phyloP scores from a whole-genome alignment of 352 stramenopile genomes.

The Thraustotheca clavata region DNA sequence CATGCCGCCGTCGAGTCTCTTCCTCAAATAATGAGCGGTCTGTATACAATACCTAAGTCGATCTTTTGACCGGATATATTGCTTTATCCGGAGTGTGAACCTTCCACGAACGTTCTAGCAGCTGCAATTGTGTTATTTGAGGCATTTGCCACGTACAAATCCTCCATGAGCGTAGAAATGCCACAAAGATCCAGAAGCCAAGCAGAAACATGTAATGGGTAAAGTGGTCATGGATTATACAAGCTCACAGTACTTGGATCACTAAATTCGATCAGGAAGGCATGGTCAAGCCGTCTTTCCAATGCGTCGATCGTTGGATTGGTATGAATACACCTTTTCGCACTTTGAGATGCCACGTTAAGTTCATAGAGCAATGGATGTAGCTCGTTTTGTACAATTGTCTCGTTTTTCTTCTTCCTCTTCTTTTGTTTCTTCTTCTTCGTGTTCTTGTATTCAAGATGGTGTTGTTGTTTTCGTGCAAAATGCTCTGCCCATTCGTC shows the following conservation, averaged over 20 bases:
- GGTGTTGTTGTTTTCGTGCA: not conserved
- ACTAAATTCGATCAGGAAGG: constrained; percentile 12
- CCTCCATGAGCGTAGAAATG: not conserved
- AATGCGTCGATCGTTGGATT: constrained; percentile 5
- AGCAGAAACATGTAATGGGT: too few relatives aligned
- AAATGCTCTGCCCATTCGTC: constrained; percentile 65
- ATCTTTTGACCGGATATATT: constrained; percentile 14
- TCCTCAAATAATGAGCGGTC: constrained; percentile 3
- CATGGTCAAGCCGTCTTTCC: constrained; percentile 12
- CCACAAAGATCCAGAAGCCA: not conserved
- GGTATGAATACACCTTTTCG: not conserved
- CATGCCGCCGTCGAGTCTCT: constrained; percentile 5
- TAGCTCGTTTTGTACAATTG: not conserved
- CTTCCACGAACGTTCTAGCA: constrained; percentile 1
- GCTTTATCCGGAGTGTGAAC: not conserved
- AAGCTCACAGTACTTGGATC: constrained; percentile 6
- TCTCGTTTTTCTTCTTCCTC: not conserved
- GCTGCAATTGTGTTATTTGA: not conserved
- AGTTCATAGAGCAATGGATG: constrained; percentile 15
- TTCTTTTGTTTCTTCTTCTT: not conserved
- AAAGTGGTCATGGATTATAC: constrained; percentile 5
- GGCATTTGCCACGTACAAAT: not conserved
- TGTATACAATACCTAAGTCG: constrained; percentile 10
- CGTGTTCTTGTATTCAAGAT: too few relatives aligned
- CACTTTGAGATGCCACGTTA: not conserved